Evolutionary conservation across 1,284 basidiomycete species (phyloP), one percentile per base, ranked within the genome.

Genomic region (Neonothopanus nambi): DNA sequence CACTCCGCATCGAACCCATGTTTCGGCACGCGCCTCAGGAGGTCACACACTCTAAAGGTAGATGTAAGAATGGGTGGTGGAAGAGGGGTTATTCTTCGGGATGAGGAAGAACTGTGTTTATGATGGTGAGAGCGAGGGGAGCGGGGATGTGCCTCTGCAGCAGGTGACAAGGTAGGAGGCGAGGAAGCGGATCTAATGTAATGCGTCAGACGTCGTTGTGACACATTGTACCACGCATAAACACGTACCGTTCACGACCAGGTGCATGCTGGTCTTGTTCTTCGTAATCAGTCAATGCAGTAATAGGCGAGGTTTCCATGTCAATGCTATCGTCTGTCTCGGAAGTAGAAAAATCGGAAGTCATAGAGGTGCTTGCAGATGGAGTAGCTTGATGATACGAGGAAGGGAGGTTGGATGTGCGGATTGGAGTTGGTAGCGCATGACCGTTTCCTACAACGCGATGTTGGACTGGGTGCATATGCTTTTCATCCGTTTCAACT

Each of bases 381-480:
- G 57, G 55, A 36, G 58, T 57, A 36, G 53, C 58, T 42, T 53
- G 39, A 20, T 50, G 20, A 43, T 45, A 28, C 13, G 28, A 40
- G 23, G 42, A 13, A 39, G 43, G 54, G 21, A 57, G 50, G 44
- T 57, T 46, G 36, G 48, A 52, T 35, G 52, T 56, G 37, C 48
- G 51, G 24, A 48, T 55, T 17, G 54, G 33, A 26, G 24, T 50
- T 21, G 56, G 53, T 20, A 45, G 26, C 20, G 55, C 47, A 15
- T 17, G 57, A 46, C 21, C 60, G 57, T 8, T 8, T 33, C 30
- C 30, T 2, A 13, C 2, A 8, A 33, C 3, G 9, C 67, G 61
- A 46, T 63, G 63, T 24, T 66, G 64, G 36, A 81, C 74, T 1
- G 82, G 81, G 60, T 84, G 82, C 81, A 84, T 82, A 58, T 81